Base-by-base conservation (phyloP, 176 grass and related monocot species). In the Olyra latifolia region DNA sequence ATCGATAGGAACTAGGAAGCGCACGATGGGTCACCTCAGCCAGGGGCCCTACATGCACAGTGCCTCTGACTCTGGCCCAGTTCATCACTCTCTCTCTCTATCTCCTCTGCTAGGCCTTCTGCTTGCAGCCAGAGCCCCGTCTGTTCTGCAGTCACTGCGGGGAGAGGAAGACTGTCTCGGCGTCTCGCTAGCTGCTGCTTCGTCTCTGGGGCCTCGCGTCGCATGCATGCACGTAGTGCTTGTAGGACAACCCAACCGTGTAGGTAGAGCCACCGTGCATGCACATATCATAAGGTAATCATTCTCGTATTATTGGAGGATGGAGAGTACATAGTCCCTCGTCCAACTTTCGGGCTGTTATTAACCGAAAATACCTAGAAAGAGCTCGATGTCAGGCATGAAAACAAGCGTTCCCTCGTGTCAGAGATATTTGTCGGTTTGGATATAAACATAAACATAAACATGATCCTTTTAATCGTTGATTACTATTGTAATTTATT, bases 221-320 rank as follows among this genome's bases (percentile, higher is more conserved):
- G 32, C 32, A 35, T 35, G 32, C 32, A 35, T 11, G 24, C 41
- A 25, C 22, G n/a, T 54, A 48, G 27, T 40, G 61, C 32, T 62
- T 55, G 64, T 35, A 55, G 54, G 66, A 30, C 29, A 62, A 73
- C 66, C 8, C 39, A 45, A 13, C 54, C 54, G 28, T 60, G 48
- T 72, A 72, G 42, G 6, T 22, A 80, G 35, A 69, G 23, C 54
- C 61, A 81, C 79, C 43, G 22, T 63, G 55, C 40, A 64, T 23
- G 13, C 19, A 7, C 6, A 23, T 15, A 82, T 82, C 56, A 82
- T 74, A 73, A 74, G 57, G 30, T 63, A 61, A 82, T 82, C 56
- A 82, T 82, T 62, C 69, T 27, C 30, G n/a, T 52, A 82, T 82
- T 64, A 82, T 74, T 53, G 80, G 69, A 70, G 16, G 6, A 29